Evolutionary conservation across 768 basidiomycete species (phyloP), one percentile per base, ranked within the genome.

Genomic region (Rhizopogon vesiculosus): DNA sequence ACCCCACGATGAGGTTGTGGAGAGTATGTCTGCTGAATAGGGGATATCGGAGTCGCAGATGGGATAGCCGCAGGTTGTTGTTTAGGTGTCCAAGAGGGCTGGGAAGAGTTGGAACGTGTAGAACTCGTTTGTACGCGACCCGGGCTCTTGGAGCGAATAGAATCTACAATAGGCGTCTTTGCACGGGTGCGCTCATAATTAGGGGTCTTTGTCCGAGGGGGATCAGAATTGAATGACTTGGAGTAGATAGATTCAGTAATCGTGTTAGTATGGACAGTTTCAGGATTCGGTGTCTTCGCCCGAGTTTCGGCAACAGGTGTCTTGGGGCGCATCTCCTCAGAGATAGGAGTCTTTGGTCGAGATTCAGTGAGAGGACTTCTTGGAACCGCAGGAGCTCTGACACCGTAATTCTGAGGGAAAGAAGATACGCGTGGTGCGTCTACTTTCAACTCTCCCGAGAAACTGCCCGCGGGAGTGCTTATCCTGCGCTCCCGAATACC

Each of bases 401-500:
- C 57, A 16, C 43, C 57, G 33, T 58, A 12, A 56, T 50, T 64
- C 66, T 65, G 69, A 60, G 62, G 57, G 7, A 49, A 59, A 1
- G 56, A 62, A 48, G 65, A 9, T 42, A 59, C 35, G 5, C 41
- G 10, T 2, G 67, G 62, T 13, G 64, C 59, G 9, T 38, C n/a
- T 38, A 42, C 55, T 35, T 59, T 63, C 38, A 59, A 58, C 42
- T 65, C 67, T 28, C 42, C 49, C 13, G 62, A 55, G 18, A 54
- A 25, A 25, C 25, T 52, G 4, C 57, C 59, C n/a, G 60, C 63
- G 0, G 81, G 78, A 5, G 78, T 79, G 61, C 80, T 85, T 49
- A 76, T 74, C 12, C 77, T 81, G 50, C 81, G 77, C 58, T 81
- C 79, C 38, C 82, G 75, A 55, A 64, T 66, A 51, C 69, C 74